Evolutionary conservation across 208 protist genomes (phyloP), one percentile per base, ranked within the genome.

Genomic region (Acanthamoeba healyi): DNA sequence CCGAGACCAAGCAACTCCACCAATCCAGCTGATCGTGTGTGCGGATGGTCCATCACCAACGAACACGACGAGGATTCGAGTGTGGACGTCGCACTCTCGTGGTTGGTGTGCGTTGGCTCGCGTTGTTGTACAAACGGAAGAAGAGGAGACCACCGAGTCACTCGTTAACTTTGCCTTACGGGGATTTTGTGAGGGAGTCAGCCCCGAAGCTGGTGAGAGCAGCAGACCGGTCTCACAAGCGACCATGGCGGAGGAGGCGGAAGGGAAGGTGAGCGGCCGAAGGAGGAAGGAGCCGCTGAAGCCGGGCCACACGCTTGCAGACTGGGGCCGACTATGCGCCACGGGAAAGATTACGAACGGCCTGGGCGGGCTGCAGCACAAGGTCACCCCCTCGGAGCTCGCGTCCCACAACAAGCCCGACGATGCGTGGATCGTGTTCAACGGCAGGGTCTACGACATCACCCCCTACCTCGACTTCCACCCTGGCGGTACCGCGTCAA

Each of bases 381-480:
- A 88, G 44, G 51, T 88, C n/a, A 88, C 79, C 17, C 79, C 79
- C 5, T 46, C 32, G 2, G 79, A 88, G 46, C 79, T 88, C 29
- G 51, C 46, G 12, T 29, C 26, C 44, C 79, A 88, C 32, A 88
- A 88, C 42, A 0, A 88, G n/a, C 46, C 42, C 3, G 34, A 88
- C 32, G 79, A 88, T 40, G 79, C 79, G 9, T 88, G 79, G 79
- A 61, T 63, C 29, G 79, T 88, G 2, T 38, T 88, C 46, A 88
- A 88, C 51, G 79, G 79, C 79, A n/a, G 44, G 14, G 79, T 88
- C 32, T 88, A 88, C 51, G 63, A 88, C 79, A 61, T 88, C 51
- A 88, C 79, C n/a, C 46, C 42, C 44, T 88, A 88, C 51, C 79
- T 88, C 46, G 79, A 61, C 79, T 88, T 88, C 19, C 79, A 88